Base-by-base conservation (phyloP, 352 stramenopile genomes). In the Phytophthora capsici region DNA sequence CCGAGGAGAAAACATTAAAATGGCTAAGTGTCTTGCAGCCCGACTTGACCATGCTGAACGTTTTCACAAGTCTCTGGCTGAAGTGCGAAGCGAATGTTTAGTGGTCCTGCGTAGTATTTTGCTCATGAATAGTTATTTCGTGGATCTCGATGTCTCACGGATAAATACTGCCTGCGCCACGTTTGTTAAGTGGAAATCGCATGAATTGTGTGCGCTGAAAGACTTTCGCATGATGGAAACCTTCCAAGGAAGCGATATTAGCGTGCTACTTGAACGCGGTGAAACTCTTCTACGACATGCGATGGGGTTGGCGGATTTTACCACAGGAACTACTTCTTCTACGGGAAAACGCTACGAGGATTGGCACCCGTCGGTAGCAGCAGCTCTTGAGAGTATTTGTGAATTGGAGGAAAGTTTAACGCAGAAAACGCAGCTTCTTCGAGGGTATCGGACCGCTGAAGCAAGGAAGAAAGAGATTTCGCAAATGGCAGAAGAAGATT, bases 291-390 rank as follows among this genome's bases (percentile, higher is more conserved):
- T 92, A 6, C 76, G 67, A 20, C 67, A 57, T 10, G 64, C 67
- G 0, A 84, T 89, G 67, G 80, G 84, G 1, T 28, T 78, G 16
- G 76, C 78, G 0, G 78, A 89, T 32, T 91, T 90, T n/a, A 75
- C 26, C 32, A 54, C 65, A 10, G 66, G 75, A 25, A 43, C 57
- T 0, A 80, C 71, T 19, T 79, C 59, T 10, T 32, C 67, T 7
- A 28, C 52, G 9, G 62, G 69, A 5, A 89, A 88, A 26, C 49
- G 44, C 0, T 92, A 88, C 55, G 63, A 76, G 41, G 77, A 84
- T n/a, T 90, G 79, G 73, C 80, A 86, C 41, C 51, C 41, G 9
- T 68, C 64, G 0, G 77, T 80, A 20, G 26, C 51, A n/a, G 58
- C 47, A 25, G 72, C 73, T 12, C 20, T 89, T 0, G 43, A 47